Percentiles rank a stretch among this genome's conserved stretches.
These are phyloP conservation scores for Halocafeteria seosinensis DNA, from an alignment of 108 stramenopile species.

Conservation along the genomic window DNA sequence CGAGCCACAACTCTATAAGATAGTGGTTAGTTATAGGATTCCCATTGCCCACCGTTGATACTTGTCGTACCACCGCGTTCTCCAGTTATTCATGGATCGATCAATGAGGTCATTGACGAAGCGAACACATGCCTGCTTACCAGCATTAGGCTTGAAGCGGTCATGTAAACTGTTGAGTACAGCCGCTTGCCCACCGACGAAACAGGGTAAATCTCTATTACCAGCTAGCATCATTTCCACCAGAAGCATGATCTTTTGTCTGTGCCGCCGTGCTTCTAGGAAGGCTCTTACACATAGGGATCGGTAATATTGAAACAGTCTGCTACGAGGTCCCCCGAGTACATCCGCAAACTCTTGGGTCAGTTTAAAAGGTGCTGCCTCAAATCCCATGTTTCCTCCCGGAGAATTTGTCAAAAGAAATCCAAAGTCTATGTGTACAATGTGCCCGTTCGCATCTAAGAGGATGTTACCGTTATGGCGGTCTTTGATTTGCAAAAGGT, in stretches of 20 bases:
- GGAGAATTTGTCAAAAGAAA: conserved; percentile 86
- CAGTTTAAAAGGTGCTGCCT: conserved; percentile 90
- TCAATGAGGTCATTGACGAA: conserved; percentile 72
- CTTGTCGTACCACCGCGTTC: conserved; percentile 80
- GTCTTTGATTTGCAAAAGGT: conserved; percentile 89
- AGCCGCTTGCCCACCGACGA: conserved; percentile 30
- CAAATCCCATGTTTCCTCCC: conserved; percentile 76
- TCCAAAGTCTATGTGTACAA: conserved; percentile 97
- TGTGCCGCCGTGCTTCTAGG: not conserved
- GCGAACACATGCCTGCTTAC: conserved; percentile 50
- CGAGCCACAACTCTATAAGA: no score
- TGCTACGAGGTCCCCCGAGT: conserved; percentile 49
- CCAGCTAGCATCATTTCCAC: conserved; percentile 80
- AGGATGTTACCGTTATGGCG: conserved; percentile 89
- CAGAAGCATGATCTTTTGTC: conserved; percentile 52
- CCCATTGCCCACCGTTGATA: conserved; percentile 81
- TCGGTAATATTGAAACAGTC: not conserved
- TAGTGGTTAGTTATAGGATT: conserved; percentile 27
- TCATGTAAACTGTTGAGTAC: conserved; percentile 55
- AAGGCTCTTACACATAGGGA: not conserved
- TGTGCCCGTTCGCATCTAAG: conserved; percentile 78
- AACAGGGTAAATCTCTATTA: conserved; percentile 78
- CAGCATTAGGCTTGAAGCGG: conserved; percentile 60
- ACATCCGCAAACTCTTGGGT: conserved; percentile 86
- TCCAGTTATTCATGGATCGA: conserved; percentile 76